Evolutionary conservation across 306 rosid genomes (phyloP).

Genomic region (Pyrus betulifolia): DNA sequence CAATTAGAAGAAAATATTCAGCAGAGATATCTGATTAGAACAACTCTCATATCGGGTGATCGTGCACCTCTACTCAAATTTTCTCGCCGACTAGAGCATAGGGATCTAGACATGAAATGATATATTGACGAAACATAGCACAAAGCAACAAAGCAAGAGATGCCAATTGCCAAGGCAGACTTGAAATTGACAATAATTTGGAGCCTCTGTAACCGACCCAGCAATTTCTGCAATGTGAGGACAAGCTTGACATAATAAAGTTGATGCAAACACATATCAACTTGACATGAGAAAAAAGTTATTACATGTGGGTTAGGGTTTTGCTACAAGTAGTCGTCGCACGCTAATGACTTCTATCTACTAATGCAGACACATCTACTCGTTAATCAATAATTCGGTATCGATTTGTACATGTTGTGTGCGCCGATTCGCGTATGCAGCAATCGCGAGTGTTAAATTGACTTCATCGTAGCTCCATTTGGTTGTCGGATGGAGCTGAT

Average conservation of each 20-base stretch:
- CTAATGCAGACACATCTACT: background rate
- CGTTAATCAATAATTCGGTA: too few species aligned
- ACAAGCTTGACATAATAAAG: background rate
- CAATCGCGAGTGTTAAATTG: too few species aligned
- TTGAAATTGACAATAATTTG: background rate
- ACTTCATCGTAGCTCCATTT: too few species aligned
- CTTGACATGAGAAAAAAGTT: background rate
- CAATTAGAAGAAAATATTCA: too few species aligned
- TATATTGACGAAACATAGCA: background rate
- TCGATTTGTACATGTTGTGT: too few species aligned
- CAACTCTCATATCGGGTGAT: background rate
- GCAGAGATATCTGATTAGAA: too few species aligned
- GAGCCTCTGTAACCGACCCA: background rate
- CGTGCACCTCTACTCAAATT: background rate
- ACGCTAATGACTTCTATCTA: too few species aligned
- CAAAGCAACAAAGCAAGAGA: background rate
- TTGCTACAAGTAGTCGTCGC: background rate
- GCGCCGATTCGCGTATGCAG: too few species aligned
- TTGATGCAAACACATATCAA: background rate
- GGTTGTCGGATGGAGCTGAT: too few species aligned
- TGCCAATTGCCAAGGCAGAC: background rate
- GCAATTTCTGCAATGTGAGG: background rate
- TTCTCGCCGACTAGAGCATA: too few species aligned
- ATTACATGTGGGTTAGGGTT: background rate
- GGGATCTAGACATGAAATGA: background rate